phyloP scores from a whole-genome alignment of 495 filamentous ascomycete genomes.

The Aspergillus ostianus region DNA sequence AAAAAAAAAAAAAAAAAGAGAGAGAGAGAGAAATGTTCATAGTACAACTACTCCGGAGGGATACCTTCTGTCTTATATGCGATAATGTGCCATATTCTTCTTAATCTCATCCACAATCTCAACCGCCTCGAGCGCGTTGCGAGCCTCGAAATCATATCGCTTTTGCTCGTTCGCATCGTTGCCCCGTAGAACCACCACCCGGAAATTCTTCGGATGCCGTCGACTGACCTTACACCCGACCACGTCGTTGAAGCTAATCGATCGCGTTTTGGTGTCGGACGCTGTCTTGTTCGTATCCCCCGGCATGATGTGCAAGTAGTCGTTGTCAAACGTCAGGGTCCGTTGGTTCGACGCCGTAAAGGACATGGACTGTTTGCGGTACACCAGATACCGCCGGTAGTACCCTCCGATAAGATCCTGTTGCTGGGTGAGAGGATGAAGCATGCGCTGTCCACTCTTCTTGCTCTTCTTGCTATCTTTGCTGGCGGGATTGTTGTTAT shows the following conservation, averaged over 20 bases:
- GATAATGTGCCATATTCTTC: constrained; percentile 55
- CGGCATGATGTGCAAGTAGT: constrained; percentile 94
- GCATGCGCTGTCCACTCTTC: constrained; percentile 57
- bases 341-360: constrained; percentile 82
- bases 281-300: constrained; percentile 56
- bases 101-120: constrained; percentile 89
- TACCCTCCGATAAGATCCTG: constrained; percentile 68
- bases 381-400: constrained; percentile 86
- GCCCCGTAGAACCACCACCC: constrained; percentile 77
- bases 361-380: constrained; percentile 90
- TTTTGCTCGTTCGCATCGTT: constrained; percentile 72
- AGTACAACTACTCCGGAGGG: not conserved
- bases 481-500: constrained; percentile 33
- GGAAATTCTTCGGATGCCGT: constrained; percentile 88
- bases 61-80: constrained; percentile 26
- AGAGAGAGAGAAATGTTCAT: too few relatives aligned
- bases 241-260: constrained; percentile 88
- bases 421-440: constrained; percentile 78
- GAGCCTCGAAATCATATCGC: constrained; percentile 94
- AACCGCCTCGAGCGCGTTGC: constrained; percentile 71
- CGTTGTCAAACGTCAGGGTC: constrained; percentile 85
- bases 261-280: constrained; percentile 72
- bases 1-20: constrained; percentile 1
- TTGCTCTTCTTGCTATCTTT: constrained; percentile 59
- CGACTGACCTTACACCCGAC: constrained; percentile 90